Conservation (phyloP, 352 stramenopile genomes). For the Pythium chondricola region DNA sequence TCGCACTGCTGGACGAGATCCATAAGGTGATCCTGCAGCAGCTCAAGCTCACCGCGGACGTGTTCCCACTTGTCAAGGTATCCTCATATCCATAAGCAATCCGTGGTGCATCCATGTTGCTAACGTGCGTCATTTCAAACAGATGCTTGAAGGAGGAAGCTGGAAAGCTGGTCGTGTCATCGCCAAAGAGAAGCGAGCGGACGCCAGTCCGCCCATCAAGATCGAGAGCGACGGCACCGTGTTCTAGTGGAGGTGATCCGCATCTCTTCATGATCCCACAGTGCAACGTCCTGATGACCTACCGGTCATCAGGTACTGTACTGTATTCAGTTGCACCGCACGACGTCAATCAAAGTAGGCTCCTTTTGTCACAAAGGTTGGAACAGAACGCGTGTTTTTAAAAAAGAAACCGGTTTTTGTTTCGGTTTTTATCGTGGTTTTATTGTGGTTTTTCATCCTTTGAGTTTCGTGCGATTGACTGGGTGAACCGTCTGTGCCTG, state of each 20-base stretch:
- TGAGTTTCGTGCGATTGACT: too few species aligned
- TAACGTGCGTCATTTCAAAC: neutral
- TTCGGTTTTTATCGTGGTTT: too few species aligned
- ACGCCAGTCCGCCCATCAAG: constrained; percentile 68
- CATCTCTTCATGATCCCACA: neutral
- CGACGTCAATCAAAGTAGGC: too few species aligned
- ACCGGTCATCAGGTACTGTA: too few species aligned
- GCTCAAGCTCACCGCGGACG: constrained; percentile 57
- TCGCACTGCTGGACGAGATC: constrained; percentile 75
- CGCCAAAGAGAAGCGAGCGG: constrained; percentile 65
- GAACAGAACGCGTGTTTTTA: too few species aligned
- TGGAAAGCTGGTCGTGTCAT: constrained; percentile 82
- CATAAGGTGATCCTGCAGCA: constrained; percentile 57
- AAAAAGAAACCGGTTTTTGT: too few species aligned
- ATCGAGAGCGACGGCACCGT: constrained; percentile 87
- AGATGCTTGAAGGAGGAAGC: constrained; percentile 82
- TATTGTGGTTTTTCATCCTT: too few species aligned
- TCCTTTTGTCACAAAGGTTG: too few species aligned
- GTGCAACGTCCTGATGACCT: neutral
- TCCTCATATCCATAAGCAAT: neutral
- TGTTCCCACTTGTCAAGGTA: constrained; percentile 84
- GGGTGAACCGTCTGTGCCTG: too few species aligned
- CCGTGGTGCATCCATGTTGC: neutral
- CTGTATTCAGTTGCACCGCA: too few species aligned
- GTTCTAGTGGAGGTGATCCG: constrained; percentile 62